Base-by-base conservation (phyloP, 2,329 filamentous ascomycete species). In the Pyrenophora graminea region DNA sequence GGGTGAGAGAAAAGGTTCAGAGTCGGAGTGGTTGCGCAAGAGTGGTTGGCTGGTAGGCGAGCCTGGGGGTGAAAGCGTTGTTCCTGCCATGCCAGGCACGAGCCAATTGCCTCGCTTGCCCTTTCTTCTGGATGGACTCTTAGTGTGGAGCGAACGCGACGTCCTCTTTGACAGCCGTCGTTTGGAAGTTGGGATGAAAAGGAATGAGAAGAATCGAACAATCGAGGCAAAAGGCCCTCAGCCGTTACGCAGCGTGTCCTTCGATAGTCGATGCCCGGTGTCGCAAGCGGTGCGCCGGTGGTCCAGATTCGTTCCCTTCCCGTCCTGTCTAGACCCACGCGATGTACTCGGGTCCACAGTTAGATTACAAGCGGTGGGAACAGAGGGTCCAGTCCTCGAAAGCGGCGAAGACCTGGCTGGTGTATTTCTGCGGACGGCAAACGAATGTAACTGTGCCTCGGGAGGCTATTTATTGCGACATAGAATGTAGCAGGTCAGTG, bases 1-100 rank as follows among this genome's bases (percentile, higher is more conserved):
- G 39, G 53, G 56, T 31, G 55, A 41, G 18, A 41, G 30, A 8
- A 58, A 55, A 34, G 52, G 39, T 45, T 61, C 54, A 13, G 60
- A 53, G 38, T 56, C 56, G 10, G 63, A 47, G 47, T 60, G 65
- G 48, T 63, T 55, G 21, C 56, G 54, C 34, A 66, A 58, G 30
- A 69, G 61, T 47, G 63, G 59, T 31, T 57, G 52, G 5, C 54
- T 51, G 31, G 57, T 51, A 21, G 49, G 49, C n/a, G 45, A 54
- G 38, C 50, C 52, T 52, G 59, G 50, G 39, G 49, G 45, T 17
- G 45, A 54, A 39, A 50, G 52, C 53, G 58, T 48, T 41, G 47
- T 53, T 44, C 48, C 58, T 48, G 61, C 53, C 63, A 66, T 67
- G 41, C 48, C 53, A 61, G 62, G 62, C 49, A 64, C 59, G 49